These are phyloP conservation scores for Trichaptum fuscoviolaceum DNA, from an alignment of 768 basidiomycete genomes.

Conservation along the genomic window DNA sequence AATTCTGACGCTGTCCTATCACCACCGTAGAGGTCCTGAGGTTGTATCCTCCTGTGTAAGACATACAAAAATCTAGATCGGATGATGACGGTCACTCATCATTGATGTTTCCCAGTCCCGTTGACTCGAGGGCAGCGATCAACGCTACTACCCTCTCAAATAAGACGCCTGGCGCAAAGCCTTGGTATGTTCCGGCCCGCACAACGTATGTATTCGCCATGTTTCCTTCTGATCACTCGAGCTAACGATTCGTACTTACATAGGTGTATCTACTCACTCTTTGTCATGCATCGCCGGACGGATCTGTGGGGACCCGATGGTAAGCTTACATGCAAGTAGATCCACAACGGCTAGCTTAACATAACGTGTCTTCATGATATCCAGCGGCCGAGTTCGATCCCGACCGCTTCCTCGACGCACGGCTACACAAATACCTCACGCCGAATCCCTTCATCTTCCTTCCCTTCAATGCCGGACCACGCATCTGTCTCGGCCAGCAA, in stretches of 20 bases:
- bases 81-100: constrained; percentile 9
- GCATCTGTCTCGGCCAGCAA: constrained; percentile 56
- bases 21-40: constrained; percentile 15
- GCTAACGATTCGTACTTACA: constrained; percentile 11
- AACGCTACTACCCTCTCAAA: constrained; percentile 21
- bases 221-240: neutral
- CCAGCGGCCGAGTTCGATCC: constrained; percentile 48
- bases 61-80: constrained; percentile 2
- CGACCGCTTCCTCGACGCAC: constrained; percentile 57
- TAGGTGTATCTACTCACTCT: constrained; percentile 42
- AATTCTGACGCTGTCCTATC: neutral
- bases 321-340: constrained; percentile 18
- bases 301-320: constrained; percentile 70
- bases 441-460: constrained; percentile 65
- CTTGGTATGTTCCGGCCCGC: constrained; percentile 28
- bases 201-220: constrained; percentile 21
- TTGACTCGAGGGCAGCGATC: constrained; percentile 18
- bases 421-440: constrained; percentile 45
- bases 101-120: constrained; percentile 20
- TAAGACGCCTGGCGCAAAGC: constrained; percentile 17
- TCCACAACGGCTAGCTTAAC: neutral
- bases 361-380: neutral
- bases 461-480: constrained; percentile 64
- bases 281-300: constrained; percentile 53
- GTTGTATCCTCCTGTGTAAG: constrained; percentile 29